Percentiles rank a stretch among this genome's conserved stretches.
Conservation (phyloP, 2,329 filamentous ascomycete species). For the Juglanconis juglandina region DNA sequence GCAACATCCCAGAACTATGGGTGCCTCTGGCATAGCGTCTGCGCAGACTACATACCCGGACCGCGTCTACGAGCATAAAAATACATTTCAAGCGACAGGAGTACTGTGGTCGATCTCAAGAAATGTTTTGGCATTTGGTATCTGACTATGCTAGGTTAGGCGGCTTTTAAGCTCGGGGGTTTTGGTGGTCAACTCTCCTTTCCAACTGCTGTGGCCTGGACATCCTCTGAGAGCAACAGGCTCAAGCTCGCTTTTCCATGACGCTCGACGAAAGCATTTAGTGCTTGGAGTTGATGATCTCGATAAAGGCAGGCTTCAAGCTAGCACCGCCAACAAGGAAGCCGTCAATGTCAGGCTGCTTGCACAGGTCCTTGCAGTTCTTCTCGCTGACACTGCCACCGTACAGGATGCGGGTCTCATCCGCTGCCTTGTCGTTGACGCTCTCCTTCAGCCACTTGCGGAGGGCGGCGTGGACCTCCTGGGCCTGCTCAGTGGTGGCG, state of each 20-base stretch:
- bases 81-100: not conserved
- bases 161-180: not conserved
- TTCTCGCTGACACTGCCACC: constrained; percentile 96
- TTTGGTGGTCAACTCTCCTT: not conserved
- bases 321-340: constrained; percentile 96
- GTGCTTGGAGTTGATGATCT: constrained; percentile 57
- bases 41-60: constrained; percentile 6
- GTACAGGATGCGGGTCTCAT: constrained; percentile 91
- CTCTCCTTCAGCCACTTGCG: constrained; percentile 81
- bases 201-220: not conserved
- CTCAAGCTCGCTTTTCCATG: not conserved
- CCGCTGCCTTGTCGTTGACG: constrained; percentile 70
- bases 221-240: not conserved
- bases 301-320: constrained; percentile 84
- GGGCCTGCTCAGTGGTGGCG: constrained; percentile 81
- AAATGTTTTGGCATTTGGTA: not conserved
- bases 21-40: not conserved
- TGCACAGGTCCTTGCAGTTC: constrained; percentile 91
- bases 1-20: not conserved
- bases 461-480: constrained; percentile 91
- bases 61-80: not conserved
- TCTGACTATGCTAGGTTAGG: constrained; percentile 1
- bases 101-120: not conserved
- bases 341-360: constrained; percentile 93
- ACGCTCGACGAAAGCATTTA: constrained; percentile 30